These are phyloP conservation scores for Pholiota microspora DNA, from an alignment of 768 basidiomycete species.

Conservation along the genomic window DNA sequence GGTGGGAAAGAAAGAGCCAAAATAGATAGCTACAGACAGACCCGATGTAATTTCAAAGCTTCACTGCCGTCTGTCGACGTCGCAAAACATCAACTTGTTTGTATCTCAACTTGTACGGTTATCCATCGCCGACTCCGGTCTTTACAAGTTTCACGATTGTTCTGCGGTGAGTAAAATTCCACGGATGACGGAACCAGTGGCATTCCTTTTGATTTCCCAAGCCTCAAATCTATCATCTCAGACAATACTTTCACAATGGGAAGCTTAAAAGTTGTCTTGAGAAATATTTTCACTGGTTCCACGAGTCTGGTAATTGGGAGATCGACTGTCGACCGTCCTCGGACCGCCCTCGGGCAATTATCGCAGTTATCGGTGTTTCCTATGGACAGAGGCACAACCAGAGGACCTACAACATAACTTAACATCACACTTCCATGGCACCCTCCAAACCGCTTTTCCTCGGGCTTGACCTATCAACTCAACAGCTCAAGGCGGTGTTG, in stretches of 20 bases:
- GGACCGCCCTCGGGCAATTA: conserved; percentile 10
- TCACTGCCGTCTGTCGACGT: no score
- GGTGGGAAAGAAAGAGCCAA: no score
- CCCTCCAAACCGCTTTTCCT: conserved; percentile 47
- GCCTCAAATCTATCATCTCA: background rate
- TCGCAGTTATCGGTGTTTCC: conserved; percentile 3
- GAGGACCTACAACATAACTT: background rate
- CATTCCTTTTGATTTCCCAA: background rate
- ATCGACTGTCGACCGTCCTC: conserved; percentile 1
- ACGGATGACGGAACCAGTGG: background rate
- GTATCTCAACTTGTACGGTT: no score
- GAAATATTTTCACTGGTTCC: background rate
- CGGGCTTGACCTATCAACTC: conserved; percentile 85
- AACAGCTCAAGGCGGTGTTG: conserved; percentile 77
- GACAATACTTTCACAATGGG: background rate
- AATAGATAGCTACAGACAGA: no score
- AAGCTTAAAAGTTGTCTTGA: no score
- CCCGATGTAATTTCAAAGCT: no score
- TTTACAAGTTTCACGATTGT: background rate
- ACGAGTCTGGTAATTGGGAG: conserved; percentile 1
- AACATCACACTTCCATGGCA: conserved; percentile 8
- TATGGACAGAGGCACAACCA: background rate
- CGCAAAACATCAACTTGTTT: no score
- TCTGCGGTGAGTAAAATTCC: background rate
- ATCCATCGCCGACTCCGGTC: no score